Conservation (phyloP, 768 basidiomycete species). For the Lentinula raphanica region DNA sequence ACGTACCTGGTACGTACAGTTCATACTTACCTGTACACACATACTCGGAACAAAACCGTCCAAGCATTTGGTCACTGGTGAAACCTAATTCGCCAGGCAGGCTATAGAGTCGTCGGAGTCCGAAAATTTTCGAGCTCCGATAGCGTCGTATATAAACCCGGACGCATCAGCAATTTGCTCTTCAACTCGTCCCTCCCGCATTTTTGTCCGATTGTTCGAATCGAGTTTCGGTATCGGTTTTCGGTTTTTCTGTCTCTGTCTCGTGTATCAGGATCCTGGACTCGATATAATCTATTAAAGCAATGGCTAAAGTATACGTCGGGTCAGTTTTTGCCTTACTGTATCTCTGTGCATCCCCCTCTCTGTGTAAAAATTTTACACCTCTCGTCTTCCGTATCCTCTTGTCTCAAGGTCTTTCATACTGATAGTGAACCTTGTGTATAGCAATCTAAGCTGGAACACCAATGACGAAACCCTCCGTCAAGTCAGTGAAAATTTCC, state of each 20-base stretch:
- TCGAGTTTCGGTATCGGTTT: constrained; percentile 38
- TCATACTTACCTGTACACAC: too few relatives aligned
- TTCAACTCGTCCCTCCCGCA: constrained; percentile 19
- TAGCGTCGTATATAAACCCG: constrained; percentile 36
- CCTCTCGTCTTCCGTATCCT: constrained; percentile 32
- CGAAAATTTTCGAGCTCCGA: constrained; percentile 24
- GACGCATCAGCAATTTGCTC: background rate
- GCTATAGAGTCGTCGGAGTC: constrained; percentile 37
- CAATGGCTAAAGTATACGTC: constrained; percentile 88
- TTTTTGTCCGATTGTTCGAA: constrained; percentile 46
- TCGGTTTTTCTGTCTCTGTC: constrained; percentile 47
- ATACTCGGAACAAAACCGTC: background rate
- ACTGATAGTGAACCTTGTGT: constrained; percentile 55
- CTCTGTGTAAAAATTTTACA: constrained; percentile 28
- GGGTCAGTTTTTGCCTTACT: constrained; percentile 78
- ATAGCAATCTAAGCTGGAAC: constrained; percentile 94
- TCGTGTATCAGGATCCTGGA: constrained; percentile 48
- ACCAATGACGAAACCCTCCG: constrained; percentile 91
- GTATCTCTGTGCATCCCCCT: constrained; percentile 26
- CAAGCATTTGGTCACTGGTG: constrained; percentile 19
- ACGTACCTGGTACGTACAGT: too few relatives aligned
- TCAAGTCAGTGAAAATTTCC: constrained; percentile 66
- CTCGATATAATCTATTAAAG: constrained; percentile 50
- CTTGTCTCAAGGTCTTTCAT: constrained; percentile 25
- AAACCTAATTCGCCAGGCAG: constrained; percentile 25